A percentile compares a stretch with the other conserved stretches of the same genome.
phyloP scores from a whole-genome alignment of 1,284 basidiomycete genomes.

The Malassezia dermatis region DNA sequence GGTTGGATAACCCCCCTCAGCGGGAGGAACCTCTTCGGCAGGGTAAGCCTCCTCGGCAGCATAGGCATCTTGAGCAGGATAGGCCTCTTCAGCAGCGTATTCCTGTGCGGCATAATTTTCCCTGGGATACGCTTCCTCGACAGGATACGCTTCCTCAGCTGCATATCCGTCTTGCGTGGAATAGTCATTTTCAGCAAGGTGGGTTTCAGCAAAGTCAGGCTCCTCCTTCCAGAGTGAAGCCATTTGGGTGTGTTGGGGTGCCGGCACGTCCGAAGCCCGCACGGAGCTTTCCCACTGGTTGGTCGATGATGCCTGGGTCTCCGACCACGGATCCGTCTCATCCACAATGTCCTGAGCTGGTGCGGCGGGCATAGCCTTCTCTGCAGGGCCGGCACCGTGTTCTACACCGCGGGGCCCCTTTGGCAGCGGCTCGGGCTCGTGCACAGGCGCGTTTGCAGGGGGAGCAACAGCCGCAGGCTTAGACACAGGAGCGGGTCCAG shows the following conservation, averaged over 20 bases:
- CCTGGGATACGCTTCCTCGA: neutral
- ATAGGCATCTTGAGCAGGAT: neutral
- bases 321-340: neutral
- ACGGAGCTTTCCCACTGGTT: neutral
- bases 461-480: neutral
- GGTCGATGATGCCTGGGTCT: neutral
- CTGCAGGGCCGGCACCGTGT: neutral
- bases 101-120: neutral
- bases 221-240: neutral
- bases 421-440: neutral
- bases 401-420: neutral
- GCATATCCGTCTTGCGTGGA: neutral
- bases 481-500: neutral
- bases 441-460: neutral
- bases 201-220: neutral
- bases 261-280: neutral
- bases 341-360: neutral
- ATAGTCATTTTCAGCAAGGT: neutral
- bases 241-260: neutral
- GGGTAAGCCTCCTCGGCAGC: neutral
- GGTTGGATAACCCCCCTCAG: neutral
- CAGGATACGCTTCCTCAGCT: neutral
- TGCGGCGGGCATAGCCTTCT: neutral
- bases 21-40: neutral
- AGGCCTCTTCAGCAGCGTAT: no score